phyloP scores from a whole-genome alignment of 2,329 filamentous ascomycete genomes.

The Dactylonectria macrodidyma region DNA sequence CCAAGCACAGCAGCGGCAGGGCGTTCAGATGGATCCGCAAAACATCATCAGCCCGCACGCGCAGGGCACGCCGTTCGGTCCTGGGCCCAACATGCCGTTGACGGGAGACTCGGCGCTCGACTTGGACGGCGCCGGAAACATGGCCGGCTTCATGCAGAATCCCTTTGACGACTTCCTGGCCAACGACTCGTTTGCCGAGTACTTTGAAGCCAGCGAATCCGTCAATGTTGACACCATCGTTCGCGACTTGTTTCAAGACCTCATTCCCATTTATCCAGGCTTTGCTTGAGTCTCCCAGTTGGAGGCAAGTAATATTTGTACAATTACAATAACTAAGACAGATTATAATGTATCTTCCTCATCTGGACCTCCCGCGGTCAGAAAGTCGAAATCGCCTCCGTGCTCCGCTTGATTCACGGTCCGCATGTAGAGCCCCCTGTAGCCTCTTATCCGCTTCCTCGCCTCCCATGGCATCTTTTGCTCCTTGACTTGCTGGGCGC shows the following conservation, averaged over 20 bases:
- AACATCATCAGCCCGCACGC: constrained; percentile 3
- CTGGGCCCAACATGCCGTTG: constrained; percentile 14
- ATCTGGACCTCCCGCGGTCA: constrained; percentile 61
- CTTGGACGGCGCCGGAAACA: constrained; percentile 1
- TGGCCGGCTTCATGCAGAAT: constrained; percentile 34
- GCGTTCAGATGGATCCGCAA: neutral
- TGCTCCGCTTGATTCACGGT: constrained; percentile 72
- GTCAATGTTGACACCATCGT: constrained; percentile 53
- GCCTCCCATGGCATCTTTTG: constrained; percentile 52
- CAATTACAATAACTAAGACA: neutral
- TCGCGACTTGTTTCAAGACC: constrained; percentile 54
- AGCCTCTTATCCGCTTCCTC: constrained; percentile 64
- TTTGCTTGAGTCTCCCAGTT: constrained; percentile 17
- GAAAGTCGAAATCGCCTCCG: constrained; percentile 74
- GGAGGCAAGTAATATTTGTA: neutral
- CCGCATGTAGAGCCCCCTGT: constrained; percentile 72
- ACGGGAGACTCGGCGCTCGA: neutral
- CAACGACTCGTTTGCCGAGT: constrained; percentile 47
- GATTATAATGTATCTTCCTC: neutral
- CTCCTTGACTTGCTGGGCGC: constrained; percentile 62
- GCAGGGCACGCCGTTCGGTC: constrained; percentile 18
- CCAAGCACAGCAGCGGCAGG: constrained; percentile 1
- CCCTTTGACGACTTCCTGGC: constrained; percentile 46
- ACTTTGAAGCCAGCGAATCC: constrained; percentile 47
- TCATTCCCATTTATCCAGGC: constrained; percentile 50